A percentile compares a stretch with the other conserved stretches of the same genome.
phyloP scores from a whole-genome alignment of 202 grass and related monocot genomes.

The Hordeum pubiflorum region DNA sequence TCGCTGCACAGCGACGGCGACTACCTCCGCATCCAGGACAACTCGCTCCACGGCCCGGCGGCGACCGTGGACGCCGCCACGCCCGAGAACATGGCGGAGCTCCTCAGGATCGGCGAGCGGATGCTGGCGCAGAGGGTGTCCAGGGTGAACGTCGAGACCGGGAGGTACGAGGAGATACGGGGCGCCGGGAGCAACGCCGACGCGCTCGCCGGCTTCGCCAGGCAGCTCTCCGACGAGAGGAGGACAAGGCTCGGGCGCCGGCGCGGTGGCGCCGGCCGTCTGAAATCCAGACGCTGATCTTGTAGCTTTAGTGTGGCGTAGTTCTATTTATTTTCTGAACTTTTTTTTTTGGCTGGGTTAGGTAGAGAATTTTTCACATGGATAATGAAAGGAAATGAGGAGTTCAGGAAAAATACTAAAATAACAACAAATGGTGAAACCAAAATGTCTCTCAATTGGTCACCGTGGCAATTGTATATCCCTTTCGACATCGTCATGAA shows the following conservation, averaged over 20 bases:
- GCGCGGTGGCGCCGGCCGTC: too few species aligned
- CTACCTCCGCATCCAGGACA: constrained; percentile 47
- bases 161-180: constrained; percentile 4
- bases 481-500: neutral
- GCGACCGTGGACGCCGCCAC: constrained; percentile 31
- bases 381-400: neutral
- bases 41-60: constrained; percentile 5
- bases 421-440: neutral
- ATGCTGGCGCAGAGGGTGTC: constrained; percentile 37
- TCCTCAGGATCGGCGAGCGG: constrained; percentile 30
- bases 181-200: constrained; percentile 33
- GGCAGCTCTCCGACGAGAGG: constrained; percentile 37
- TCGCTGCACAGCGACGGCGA: neutral
- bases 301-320: neutral
- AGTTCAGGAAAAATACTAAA: neutral
- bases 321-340: neutral
- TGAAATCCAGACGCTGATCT: neutral
- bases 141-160: constrained; percentile 34
- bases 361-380: neutral
- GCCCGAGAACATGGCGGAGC: constrained; percentile 24
- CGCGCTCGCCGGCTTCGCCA: constrained; percentile 29
- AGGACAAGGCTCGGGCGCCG: neutral
- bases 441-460: neutral
- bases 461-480: neutral
- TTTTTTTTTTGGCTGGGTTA: neutral